Base-by-base conservation (phyloP, 2,329 filamentous ascomycete species). In the Mycosphaerella sp. region DNA sequence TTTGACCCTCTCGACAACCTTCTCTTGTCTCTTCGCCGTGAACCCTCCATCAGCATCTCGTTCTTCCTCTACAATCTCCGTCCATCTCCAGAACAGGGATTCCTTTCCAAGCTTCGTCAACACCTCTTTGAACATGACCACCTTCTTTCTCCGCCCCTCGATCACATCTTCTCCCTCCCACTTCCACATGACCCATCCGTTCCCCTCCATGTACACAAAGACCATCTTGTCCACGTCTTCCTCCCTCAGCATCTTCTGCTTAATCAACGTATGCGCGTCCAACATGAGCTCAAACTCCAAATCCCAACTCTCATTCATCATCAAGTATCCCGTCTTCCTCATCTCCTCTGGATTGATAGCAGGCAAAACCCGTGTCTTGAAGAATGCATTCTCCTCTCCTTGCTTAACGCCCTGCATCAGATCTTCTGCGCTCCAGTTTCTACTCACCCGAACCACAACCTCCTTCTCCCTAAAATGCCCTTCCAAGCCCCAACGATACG, bases 61-160 rank as follows among this genome's bases (percentile, higher is more conserved):
- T 72, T 95, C 90, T 65, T 83, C 95, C 72, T 96, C 90, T 47
- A 96, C 84, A 66, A 95, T 80, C 74, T 96, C 91, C 46, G 95
- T 87, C 89, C 90, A 95, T 52, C 86, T 82, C 74, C 87, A 95
- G 74, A 96, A 96, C 50, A 96, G 70, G 59, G 86, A 83, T 70
- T 95, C 91, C 72, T 95, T 95, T 42, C 86, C 89, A 70, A 93
- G 77, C 2, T 78, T 78, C 1, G 80, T 78, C 62, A 96, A 77
- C 17, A 83, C 83, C 42, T 93, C 86, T 63, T 88, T 84, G 69
- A 96, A 95, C 2, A 80, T 79, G 58, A 93, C 81, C 7, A 96
- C 84, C 71, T 93, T 89, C 59, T 83, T 80, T 61, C 84, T 75
- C 45, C 80, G 80, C 57, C 83, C 79, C 55, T 87, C 84, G 60